Conservation (phyloP, 2,329 filamentous ascomycete genomes). For the Colletotrichum gigasporum region DNA sequence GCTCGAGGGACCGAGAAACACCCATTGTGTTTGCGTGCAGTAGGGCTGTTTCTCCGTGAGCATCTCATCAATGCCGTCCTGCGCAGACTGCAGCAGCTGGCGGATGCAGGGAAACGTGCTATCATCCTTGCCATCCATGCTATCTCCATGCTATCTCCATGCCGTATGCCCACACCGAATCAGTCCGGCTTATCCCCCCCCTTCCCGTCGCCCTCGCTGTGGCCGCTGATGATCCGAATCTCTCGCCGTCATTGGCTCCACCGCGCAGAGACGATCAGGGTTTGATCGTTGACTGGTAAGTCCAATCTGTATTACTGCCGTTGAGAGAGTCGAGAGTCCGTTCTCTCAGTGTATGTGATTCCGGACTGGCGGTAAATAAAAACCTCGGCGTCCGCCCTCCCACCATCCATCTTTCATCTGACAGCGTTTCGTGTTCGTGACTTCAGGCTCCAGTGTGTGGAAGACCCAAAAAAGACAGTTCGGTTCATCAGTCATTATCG, state of each 20-base stretch:
- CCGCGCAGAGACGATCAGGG: constrained; percentile 20
- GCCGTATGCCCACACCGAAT: constrained; percentile 17
- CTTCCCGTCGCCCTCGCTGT: not conserved
- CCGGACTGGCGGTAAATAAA: too few species aligned
- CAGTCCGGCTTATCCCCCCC: constrained; percentile 12
- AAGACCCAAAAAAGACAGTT: too few species aligned
- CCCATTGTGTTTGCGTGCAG: too few species aligned
- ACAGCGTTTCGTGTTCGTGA: not conserved
- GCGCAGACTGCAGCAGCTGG: not conserved
- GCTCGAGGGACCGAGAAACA: not conserved
- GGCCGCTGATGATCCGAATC: constrained; percentile 26
- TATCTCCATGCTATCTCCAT: too few species aligned
- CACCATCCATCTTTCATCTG: too few species aligned
- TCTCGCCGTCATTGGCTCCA: constrained; percentile 27
- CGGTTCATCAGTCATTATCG: not conserved
- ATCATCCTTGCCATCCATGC: too few species aligned
- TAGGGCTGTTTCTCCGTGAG: constrained; percentile 4
- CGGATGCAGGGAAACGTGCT: not conserved
- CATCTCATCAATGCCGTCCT: too few species aligned
- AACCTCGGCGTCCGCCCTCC: not conserved
- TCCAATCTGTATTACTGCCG: constrained; percentile 7
- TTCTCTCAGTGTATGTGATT: too few species aligned
- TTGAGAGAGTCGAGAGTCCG: too few species aligned
- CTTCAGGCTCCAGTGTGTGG: not conserved
- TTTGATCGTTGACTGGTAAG: constrained; percentile 13